Conservation (phyloP, 495 filamentous ascomycete species). For the Trichoderma erinaceum region DNA sequence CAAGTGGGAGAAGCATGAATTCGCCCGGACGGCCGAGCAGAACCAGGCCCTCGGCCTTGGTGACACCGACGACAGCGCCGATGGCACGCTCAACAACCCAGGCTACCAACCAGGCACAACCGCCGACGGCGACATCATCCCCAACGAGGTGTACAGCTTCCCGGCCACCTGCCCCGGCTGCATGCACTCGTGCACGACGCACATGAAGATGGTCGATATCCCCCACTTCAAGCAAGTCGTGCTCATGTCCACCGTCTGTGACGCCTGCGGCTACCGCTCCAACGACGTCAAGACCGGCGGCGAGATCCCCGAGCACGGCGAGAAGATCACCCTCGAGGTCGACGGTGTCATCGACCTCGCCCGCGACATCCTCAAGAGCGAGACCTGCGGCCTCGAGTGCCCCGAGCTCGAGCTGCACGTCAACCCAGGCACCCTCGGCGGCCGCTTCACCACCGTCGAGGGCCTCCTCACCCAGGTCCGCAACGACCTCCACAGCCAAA, state of each 20-base stretch:
- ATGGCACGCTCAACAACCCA: constrained; percentile 23
- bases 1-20: constrained; percentile 79
- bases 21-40: constrained; percentile 72
- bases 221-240: constrained; percentile 95
- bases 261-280: constrained; percentile 85
- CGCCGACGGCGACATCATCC: constrained; percentile 71
- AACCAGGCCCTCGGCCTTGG: constrained; percentile 73
- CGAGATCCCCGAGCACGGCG: constrained; percentile 79
- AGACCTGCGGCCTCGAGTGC: constrained; percentile 77
- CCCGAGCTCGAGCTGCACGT: constrained; percentile 80
- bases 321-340: constrained; percentile 72
- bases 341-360: constrained; percentile 69
- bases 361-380: constrained; percentile 93
- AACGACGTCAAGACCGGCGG: constrained; percentile 97
- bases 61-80: constrained; percentile 26
- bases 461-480: constrained; percentile 90
- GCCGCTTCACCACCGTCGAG: constrained; percentile 96
- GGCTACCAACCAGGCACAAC: constrained; percentile 23
- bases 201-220: constrained; percentile 95
- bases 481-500: constrained; percentile 76
- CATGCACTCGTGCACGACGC: constrained; percentile 69
- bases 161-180: constrained; percentile 89
- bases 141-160: constrained; percentile 84
- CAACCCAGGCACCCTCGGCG: constrained; percentile 85
- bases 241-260: constrained; percentile 81